Percentiles rank a stretch among this genome's conserved stretches.
Evolutionary conservation across 306 rosid species (phyloP).

Genomic region (Cucumis hystrix): DNA sequence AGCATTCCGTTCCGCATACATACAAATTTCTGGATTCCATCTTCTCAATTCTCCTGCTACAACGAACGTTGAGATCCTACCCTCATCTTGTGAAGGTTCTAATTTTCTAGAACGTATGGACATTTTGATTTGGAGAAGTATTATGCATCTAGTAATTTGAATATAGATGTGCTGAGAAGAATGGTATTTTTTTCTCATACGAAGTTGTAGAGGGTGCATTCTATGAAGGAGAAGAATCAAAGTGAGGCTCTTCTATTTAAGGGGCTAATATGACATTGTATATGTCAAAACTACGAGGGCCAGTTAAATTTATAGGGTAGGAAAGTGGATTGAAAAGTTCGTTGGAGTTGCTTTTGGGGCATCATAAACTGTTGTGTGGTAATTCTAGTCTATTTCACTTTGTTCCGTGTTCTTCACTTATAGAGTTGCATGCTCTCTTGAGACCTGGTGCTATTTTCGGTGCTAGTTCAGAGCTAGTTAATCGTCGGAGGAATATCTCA

Average conservation of each 20-base stretch:
- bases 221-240: constrained; percentile 16
- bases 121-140: neutral
- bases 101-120: neutral
- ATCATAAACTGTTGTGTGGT: constrained; percentile 46
- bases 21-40: constrained; percentile 22
- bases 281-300: constrained; percentile 40
- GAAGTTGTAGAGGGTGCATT: constrained; percentile 14
- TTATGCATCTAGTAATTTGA: constrained; percentile 1
- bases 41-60: neutral
- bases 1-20: neutral
- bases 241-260: constrained; percentile 17
- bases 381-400: constrained; percentile 36
- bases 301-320: constrained; percentile 34
- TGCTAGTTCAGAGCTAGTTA: constrained; percentile 34
- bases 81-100: neutral
- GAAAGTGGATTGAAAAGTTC: constrained; percentile 35
- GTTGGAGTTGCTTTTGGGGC: constrained; percentile 42
- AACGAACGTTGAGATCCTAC: neutral
- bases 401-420: constrained; percentile 20
- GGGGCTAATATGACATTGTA: constrained; percentile 74
- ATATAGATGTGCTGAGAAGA: constrained; percentile 32
- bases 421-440: constrained; percentile 19
- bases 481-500: constrained; percentile 37
- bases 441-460: constrained; percentile 31
- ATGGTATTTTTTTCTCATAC: constrained; percentile 46